Evolutionary conservation across 306 rosid species (phyloP).

Genomic region (barrel medic (Medicago truncatula)): MtrunA17r5.0-ANR NC_053048.1:799501-800000

Average conservation of each 20-base stretch:
- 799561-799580: not conserved
- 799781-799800: constrained; percentile 47
- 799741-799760: constrained; percentile 14
- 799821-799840: not conserved
- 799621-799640: constrained; percentile 24
- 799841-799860: constrained; percentile 5
- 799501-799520: too few relatives aligned
- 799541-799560: too few relatives aligned
- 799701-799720: not conserved
- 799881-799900: not conserved
- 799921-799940: not conserved
- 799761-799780: constrained; percentile 37
- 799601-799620: constrained; percentile 48
- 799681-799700: not conserved
- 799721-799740: not conserved
- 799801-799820: constrained; percentile 34
- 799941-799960: constrained; percentile 21
- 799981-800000: constrained; percentile 22
- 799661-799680: not conserved
- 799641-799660: constrained; percentile 15
- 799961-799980: constrained; percentile 39
- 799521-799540: too few relatives aligned
- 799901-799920: not conserved
- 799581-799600: constrained; percentile 28
- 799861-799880: constrained; percentile 26